Evolutionary conservation across 2,329 filamentous ascomycete genomes (phyloP).

Genomic region (Amauroascus niger): DNA sequence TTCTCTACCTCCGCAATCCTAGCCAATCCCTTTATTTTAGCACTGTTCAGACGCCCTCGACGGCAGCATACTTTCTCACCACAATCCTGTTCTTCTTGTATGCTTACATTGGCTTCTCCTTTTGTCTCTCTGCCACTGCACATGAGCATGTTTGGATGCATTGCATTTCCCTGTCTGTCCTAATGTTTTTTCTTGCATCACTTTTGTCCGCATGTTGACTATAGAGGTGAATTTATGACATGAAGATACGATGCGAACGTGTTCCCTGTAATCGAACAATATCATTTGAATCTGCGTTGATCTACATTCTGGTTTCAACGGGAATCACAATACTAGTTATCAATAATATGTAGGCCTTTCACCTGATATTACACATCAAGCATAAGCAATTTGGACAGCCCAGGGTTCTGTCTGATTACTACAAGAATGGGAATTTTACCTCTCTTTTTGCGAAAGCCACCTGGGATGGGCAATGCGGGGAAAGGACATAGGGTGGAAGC

Average conservation of each 20-base stretch:
- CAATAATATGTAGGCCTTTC: neutral
- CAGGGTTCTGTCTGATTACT: too few relatives aligned
- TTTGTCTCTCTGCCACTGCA: neutral
- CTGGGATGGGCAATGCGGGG: neutral
- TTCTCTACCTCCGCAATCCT: neutral
- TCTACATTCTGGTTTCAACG: too few relatives aligned
- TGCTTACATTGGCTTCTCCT: neutral
- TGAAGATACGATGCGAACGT: neutral
- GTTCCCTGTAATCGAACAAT: neutral
- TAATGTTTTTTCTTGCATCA: neutral
- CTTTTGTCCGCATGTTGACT: neutral
- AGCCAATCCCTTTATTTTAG: neutral
- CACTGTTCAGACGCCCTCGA: neutral
- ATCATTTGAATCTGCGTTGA: neutral
- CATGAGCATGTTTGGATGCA: conserved; percentile 7
- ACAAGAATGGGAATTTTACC: neutral
- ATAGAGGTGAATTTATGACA: conserved; percentile 5
- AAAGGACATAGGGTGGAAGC: too few relatives aligned
- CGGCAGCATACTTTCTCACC: neutral
- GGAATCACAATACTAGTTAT: too few relatives aligned
- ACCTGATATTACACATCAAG: too few relatives aligned
- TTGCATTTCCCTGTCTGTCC: neutral
- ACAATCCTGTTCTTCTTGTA: neutral
- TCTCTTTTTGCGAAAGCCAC: too few relatives aligned
- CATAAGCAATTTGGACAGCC: too few relatives aligned